These are phyloP conservation scores for Calycina herbarum DNA, from an alignment of 2,329 filamentous ascomycete genomes.

Conservation along the genomic window DNA sequence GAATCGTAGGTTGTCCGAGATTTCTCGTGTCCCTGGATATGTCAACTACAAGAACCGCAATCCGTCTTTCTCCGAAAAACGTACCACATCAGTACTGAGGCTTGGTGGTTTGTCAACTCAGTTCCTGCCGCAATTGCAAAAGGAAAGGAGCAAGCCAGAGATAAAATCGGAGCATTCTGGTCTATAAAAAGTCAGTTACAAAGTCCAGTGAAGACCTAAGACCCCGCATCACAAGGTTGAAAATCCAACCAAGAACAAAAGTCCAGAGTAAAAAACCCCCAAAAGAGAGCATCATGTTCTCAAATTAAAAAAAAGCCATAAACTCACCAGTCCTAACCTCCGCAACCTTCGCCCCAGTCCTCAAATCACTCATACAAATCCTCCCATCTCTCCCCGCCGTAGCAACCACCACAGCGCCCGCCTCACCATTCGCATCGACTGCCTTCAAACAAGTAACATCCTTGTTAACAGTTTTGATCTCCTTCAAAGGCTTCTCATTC, in stretches of 20 bases:
- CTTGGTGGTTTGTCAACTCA: slow-evolving; percentile 65
- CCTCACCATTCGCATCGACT: slow-evolving; percentile 45
- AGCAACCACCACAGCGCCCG: slow-evolving; percentile 51
- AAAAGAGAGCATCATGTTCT: background rate
- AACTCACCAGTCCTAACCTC: slow-evolving; percentile 39
- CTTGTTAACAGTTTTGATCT: slow-evolving; percentile 54
- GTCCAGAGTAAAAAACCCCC: background rate
- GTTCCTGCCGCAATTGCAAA: slow-evolving; percentile 71
- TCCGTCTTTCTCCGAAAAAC: slow-evolving; percentile 18
- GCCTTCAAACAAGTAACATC: slow-evolving; percentile 64
- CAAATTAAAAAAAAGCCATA: background rate
- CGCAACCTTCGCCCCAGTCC: slow-evolving; percentile 49
- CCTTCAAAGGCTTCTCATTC: slow-evolving; percentile 49
- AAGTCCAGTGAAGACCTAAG: background rate
- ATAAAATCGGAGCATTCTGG: slow-evolving; percentile 56
- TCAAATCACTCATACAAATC: slow-evolving; percentile 66
- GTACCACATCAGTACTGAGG: slow-evolving; percentile 62
- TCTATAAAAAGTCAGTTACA: slow-evolving; percentile 35
- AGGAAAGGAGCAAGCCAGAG: slow-evolving; percentile 59
- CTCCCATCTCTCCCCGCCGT: slow-evolving; percentile 73
- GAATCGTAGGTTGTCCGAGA: slow-evolving; percentile 46
- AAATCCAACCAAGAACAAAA: background rate
- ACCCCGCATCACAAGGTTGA: background rate
- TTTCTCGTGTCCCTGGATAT: slow-evolving; percentile 57
- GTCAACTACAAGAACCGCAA: background rate